Base-by-base conservation (phyloP, 169 alveolate species). In the Plasmodium cynomolgi region DNA sequence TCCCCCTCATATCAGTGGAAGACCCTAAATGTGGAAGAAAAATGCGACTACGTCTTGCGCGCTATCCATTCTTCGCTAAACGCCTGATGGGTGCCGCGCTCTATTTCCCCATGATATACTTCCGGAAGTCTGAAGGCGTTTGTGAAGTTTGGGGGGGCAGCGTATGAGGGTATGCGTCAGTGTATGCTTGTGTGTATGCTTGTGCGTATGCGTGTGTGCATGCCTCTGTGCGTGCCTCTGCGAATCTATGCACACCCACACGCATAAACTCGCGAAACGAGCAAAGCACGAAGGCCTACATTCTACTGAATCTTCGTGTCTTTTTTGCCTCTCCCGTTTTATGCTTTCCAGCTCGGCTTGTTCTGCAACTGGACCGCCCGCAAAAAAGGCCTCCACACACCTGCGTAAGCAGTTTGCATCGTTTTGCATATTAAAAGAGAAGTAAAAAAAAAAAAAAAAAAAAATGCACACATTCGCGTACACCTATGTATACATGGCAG, bases 331-430 rank as follows among this genome's bases (percentile, higher is more conserved):
- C 81, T 88, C 85, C 47, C n/a, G 34, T 26, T 88, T 81, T 79
- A 88, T 88, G 47, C 50, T 56, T 88, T 88, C 83, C 88, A 88
- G 9, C 39, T 79, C 94, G 44, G 47, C 94, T 54, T 79, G 88
- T 62, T 88, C 94, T 58, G 54, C 72, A 77, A 2, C 29, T 4
- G 39, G 20, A n/a, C 94, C 94, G 3, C 88, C 82, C 37, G 39
- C 90, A 62, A 88, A 88, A 88, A 88, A 88, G 56, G 94, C 94
- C 68, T 88, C 75, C 41, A 88, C 90, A 26, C 94, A 88, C 82
- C 94, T 88, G 84, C 50, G 3, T 26, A 20, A 31, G 13, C 29
- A 50, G 33, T 84, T 26, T 84, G 72, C 71, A 20, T 54, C 39
- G 4, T 54, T 50, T 81, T 54, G 62, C 23, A 5, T 13, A 47